These are phyloP conservation scores for Recurvomyces mirabilis DNA, from an alignment of 495 filamentous ascomycete genomes.

Conservation along the genomic window DNA sequence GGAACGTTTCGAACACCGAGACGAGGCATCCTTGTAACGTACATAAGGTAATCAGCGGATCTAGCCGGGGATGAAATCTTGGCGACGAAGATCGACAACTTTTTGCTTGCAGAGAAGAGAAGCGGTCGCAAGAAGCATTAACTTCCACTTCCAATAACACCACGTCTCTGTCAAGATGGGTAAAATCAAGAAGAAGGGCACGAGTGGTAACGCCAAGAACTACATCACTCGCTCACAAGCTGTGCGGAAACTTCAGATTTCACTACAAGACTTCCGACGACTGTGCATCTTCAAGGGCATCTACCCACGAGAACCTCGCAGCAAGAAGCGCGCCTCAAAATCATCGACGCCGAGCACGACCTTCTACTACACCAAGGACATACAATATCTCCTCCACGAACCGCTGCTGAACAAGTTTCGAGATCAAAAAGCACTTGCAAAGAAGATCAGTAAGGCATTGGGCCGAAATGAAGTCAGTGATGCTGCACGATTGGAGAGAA, in stretches of 20 bases:
- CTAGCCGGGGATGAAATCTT: too few relatives aligned
- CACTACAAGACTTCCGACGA: slow-evolving; percentile 89
- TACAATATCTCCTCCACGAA: slow-evolving; percentile 94
- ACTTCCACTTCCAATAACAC: too few relatives aligned
- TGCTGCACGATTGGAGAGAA: slow-evolving; percentile 74
- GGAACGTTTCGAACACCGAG: too few relatives aligned
- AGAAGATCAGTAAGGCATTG: slow-evolving; percentile 87
- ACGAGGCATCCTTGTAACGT: too few relatives aligned
- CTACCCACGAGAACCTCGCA: slow-evolving; percentile 90
- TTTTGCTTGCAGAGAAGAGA: too few relatives aligned
- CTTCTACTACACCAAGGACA: slow-evolving; percentile 98
- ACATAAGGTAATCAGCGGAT: too few relatives aligned
- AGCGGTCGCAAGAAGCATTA: too few relatives aligned
- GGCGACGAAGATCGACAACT: too few relatives aligned
- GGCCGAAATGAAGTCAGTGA: slow-evolving; percentile 83
- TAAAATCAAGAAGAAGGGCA: slow-evolving; percentile 90
- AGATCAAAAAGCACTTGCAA: slow-evolving; percentile 88
- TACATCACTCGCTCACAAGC: slow-evolving; percentile 95
- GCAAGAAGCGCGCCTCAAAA: slow-evolving; percentile 92
- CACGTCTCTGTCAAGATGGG: too few relatives aligned
- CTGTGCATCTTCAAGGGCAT: slow-evolving; percentile 99
- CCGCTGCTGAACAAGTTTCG: slow-evolving; percentile 91
- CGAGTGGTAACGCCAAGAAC: slow-evolving; percentile 90
- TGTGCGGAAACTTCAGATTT: slow-evolving; percentile 93
- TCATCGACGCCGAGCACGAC: slow-evolving; percentile 80